Evolutionary conservation across 176 grass and related monocot species (phyloP).

Genomic region (Bothriochloa decipiens): DNA sequence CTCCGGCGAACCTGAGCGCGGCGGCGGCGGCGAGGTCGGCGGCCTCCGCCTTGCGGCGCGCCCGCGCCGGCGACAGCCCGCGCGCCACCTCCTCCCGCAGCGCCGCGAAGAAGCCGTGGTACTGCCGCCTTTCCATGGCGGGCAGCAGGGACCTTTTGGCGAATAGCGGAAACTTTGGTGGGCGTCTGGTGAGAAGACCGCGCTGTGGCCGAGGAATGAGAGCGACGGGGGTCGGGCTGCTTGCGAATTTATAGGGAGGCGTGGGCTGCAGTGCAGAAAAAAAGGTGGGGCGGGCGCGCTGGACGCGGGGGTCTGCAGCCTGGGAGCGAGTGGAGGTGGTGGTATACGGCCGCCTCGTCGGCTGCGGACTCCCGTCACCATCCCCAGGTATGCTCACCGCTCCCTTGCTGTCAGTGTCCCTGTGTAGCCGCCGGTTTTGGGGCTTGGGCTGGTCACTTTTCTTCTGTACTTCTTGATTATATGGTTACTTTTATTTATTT

Average conservation of each 20-base stretch:
- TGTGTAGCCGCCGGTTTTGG: background rate
- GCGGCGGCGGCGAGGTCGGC: constrained; percentile 35
- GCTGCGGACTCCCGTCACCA: constrained; percentile 38
- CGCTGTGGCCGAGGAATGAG: constrained; percentile 26
- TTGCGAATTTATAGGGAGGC: constrained; percentile 47
- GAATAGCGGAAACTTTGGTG: background rate
- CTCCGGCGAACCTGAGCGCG: constrained; percentile 6
- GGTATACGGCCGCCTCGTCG: constrained; percentile 39
- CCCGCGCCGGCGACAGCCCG: constrained; percentile 61
- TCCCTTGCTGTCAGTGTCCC: background rate
- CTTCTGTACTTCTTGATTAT: background rate
- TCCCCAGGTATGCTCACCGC: background rate
- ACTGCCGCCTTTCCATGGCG: constrained; percentile 65
- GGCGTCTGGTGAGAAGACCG: background rate
- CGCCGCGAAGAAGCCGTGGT: constrained; percentile 69
- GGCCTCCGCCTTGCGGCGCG: constrained; percentile 36
- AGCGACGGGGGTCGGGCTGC: background rate
- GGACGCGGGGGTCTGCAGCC: background rate
- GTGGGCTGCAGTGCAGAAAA: constrained; percentile 33
- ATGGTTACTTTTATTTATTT: background rate
- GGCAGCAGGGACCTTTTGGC: background rate
- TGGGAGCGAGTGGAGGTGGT: too few relatives aligned
- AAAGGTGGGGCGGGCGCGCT: constrained; percentile 8
- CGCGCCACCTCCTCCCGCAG: constrained; percentile 65
- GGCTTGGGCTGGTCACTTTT: background rate